Evolutionary conservation across 306 rosid genomes (phyloP).

Genomic region (Malus sieversii): DNA sequence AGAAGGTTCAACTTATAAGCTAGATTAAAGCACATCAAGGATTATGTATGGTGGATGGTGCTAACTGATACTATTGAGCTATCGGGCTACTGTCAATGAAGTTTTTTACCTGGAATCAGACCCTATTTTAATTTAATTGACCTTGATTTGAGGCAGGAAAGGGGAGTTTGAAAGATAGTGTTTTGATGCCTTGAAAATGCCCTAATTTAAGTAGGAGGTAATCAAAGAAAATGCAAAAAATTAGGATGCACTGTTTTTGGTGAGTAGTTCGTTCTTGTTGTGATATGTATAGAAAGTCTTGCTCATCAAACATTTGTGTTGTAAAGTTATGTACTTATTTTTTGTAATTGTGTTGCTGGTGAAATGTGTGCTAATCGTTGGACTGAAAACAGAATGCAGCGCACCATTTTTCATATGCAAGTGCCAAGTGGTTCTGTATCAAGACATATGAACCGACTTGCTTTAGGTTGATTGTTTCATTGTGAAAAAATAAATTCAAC

Average conservation of each 20-base stretch:
- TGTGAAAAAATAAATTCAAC: not conserved
- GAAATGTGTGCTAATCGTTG: not conserved
- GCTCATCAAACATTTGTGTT: not conserved
- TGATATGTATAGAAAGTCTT: not conserved
- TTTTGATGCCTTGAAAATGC: not conserved
- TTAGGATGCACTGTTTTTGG: not conserved
- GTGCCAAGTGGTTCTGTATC: not conserved
- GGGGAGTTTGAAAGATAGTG: not conserved
- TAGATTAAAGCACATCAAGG: not conserved
- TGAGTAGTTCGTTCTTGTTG: not conserved
- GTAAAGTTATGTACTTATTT: not conserved
- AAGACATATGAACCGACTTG: not conserved
- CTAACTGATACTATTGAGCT: not conserved
- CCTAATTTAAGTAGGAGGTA: not conserved
- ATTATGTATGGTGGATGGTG: not conserved
- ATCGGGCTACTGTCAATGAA: not conserved
- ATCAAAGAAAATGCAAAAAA: not conserved
- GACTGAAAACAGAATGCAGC: not conserved
- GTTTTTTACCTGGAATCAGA: not conserved
- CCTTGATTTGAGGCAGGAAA: not conserved
- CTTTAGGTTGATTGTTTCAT: not conserved
- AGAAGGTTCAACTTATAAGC: not conserved
- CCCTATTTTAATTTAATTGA: not conserved
- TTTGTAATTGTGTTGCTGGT: not conserved
- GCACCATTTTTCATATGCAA: not conserved